A percentile compares a stretch with the other conserved stretches of the same genome.
Evolutionary conservation across 1,139 yeast genomes (phyloP).

Genomic region (Taiozyma sp.): DNA sequence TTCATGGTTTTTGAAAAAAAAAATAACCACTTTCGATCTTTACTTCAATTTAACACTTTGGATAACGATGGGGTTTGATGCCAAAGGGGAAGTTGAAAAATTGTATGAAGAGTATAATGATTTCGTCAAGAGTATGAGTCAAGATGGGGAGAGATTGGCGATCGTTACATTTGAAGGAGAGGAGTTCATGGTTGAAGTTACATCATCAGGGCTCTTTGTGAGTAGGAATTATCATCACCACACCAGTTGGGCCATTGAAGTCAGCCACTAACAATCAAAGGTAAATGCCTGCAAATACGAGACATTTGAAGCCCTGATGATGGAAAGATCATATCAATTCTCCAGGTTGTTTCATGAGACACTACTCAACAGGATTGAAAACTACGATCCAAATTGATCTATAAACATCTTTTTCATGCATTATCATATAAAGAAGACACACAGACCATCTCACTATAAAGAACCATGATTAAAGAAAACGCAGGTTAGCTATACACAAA

Average conservation of each 20-base stretch:
- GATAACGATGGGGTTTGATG: not conserved
- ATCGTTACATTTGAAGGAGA: constrained; percentile 24
- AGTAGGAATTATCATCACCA: not conserved
- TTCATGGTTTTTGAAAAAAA: too few relatives aligned
- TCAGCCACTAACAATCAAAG: not conserved
- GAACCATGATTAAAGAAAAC: not conserved
- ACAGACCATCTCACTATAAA: not conserved
- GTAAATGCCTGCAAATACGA: constrained; percentile 28
- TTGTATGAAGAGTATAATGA: constrained; percentile 9
- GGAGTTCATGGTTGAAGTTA: constrained; percentile 12
- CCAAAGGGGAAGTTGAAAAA: constrained; percentile 7
- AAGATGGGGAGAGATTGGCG: constrained; percentile 1
- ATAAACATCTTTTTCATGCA: not conserved
- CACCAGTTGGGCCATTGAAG: too few relatives aligned
- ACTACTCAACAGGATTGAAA: constrained; percentile 15
- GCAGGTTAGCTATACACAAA: not conserved
- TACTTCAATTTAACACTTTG: not conserved
- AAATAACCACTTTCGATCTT: too few relatives aligned
- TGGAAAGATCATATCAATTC: constrained; percentile 35
- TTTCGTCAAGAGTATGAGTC: constrained; percentile 5
- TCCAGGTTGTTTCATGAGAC: constrained; percentile 29
- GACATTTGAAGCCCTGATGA: constrained; percentile 43
- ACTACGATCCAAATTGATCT: not conserved
- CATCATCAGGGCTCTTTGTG: constrained; percentile 26
- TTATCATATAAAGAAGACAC: not conserved